A percentile compares a stretch with the other conserved stretches of the same genome.
phyloP scores from a whole-genome alignment of 495 filamentous ascomycete species.

The Neurospora tetraspora region DNA sequence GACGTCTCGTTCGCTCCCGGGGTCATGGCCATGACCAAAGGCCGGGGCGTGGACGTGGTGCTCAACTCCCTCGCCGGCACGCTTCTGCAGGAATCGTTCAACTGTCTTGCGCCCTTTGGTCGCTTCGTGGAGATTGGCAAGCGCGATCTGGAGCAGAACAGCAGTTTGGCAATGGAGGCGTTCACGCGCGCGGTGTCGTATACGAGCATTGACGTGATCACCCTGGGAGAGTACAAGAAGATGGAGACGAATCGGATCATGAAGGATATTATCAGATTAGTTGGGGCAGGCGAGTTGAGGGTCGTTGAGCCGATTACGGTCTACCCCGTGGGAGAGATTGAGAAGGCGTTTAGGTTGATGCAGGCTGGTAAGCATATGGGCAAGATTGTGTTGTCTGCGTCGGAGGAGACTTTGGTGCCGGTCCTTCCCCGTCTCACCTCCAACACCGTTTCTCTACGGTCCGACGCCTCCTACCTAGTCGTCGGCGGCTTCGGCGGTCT shows the following conservation, averaged over 20 bases:
- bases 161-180: conserved; percentile 28
- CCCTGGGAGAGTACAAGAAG: conserved; percentile 14
- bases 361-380: conserved; percentile 43
- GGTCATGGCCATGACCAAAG: conserved; percentile 35
- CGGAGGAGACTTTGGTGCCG: conserved; percentile 13
- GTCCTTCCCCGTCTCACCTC: conserved; percentile 6
- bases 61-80: conserved; percentile 50
- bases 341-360: conserved; percentile 37
- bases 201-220: conserved; percentile 21
- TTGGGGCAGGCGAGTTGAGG: conserved; percentile 24
- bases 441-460: conserved; percentile 13
- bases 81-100: conserved; percentile 41
- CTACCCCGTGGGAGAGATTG: conserved; percentile 27
- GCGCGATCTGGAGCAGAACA: conserved; percentile 27
- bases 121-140: conserved; percentile 49
- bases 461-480: conserved; percentile 47
- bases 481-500: conserved; percentile 56
- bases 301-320: conserved; percentile 23
- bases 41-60: conserved; percentile 47
- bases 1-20: conserved; percentile 30
- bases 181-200: conserved; percentile 29
- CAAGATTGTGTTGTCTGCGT: conserved; percentile 41
- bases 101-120: conserved; percentile 45
- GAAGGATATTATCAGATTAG: conserved; percentile 30
- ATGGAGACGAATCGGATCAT: conserved; percentile 28